Base-by-base conservation (phyloP, 1,284 basidiomycete genomes). In the Cutaneotrichosporon mucoides region DNA sequence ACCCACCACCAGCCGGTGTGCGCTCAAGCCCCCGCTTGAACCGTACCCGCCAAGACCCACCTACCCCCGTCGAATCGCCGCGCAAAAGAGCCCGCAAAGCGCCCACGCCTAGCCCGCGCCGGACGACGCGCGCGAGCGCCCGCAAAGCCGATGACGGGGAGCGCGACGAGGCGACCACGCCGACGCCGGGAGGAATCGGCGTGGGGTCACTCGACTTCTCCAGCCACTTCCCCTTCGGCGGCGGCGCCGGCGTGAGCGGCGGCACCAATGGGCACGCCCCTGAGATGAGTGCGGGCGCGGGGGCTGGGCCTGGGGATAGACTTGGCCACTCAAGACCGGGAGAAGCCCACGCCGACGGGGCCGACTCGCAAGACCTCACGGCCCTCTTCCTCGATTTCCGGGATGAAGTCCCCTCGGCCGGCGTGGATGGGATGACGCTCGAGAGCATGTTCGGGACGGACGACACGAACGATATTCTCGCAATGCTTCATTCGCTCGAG, bases 21-120 rank as follows among this genome's bases (percentile, higher is more conserved):
- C 60, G 56, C 53, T 58, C 54, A 33, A 42, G 44, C 1, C 62
- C 58, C 13, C 54, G 55, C n/a, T 55, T 57, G 35, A 55, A 54
- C 48, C 47, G 54, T 13, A 16, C 60, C 37, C 53, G 55, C 36
- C 13, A 16, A n/a, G 52, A 53, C 12, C 44, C 58, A 8, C 48
- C 56, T 24, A 24, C 24, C 24, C 24, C 24, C n/a, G 24, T 43
- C 15, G 68, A 71, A 59, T 68, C 62, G n/a, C 72, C 67, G 9
- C 58, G 66, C 3, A 70, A 67, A 47, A 48, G 65, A 15, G 47
- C 56, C 45, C 64, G 65, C 55, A 13, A 55, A 3, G 56, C 58
- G 5, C 68, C 68, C 0, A 62, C 58, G 7, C 69, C 69, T 2
- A 66, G 61, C 52, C 70, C 71, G 5, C 62, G 72, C 6, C 65